Conservation (phyloP, 345 rosid genomes). For the Heritiera littoralis region DNA sequence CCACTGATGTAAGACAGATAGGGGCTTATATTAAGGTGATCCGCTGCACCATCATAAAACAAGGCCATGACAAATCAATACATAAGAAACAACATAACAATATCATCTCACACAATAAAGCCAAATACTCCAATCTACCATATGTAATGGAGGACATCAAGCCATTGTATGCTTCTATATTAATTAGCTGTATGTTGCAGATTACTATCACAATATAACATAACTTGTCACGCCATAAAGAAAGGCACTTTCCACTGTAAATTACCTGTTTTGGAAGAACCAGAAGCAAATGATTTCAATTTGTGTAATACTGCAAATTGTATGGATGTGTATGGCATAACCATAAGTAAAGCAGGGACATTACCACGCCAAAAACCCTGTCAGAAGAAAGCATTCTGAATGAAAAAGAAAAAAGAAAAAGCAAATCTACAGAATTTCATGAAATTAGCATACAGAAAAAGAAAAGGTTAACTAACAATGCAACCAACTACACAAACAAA, state of each 20-base stretch:
- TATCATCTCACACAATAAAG: not conserved
- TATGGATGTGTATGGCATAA: constrained; percentile 94
- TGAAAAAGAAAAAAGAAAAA: not conserved
- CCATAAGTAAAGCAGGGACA: constrained; percentile 98
- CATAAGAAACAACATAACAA: constrained; percentile 7
- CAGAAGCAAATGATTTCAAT: constrained; percentile 75
- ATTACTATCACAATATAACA: not conserved
- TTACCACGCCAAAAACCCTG: constrained; percentile 99
- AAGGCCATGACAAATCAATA: not conserved
- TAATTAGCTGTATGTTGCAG: not conserved
- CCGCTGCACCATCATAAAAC: constrained; percentile 55
- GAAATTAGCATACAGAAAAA: not conserved
- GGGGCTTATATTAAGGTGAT: constrained; percentile 81
- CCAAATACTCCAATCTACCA: not conserved
- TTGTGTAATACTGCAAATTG: constrained; percentile 85
- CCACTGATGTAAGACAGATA: constrained; percentile 83
- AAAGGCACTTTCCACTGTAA: not conserved
- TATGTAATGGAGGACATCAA: not conserved
- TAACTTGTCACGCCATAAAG: not conserved
- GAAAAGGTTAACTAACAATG: not conserved
- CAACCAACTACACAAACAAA: not conserved
- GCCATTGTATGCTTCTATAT: too few relatives aligned
- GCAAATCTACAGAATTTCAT: not conserved
- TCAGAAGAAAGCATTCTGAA: constrained; percentile 29
- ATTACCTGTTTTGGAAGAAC: constrained; percentile 86